Base-by-base conservation (phyloP, 2,329 filamentous ascomycete genomes). In the Aureobasidium subglaciale region DNA sequence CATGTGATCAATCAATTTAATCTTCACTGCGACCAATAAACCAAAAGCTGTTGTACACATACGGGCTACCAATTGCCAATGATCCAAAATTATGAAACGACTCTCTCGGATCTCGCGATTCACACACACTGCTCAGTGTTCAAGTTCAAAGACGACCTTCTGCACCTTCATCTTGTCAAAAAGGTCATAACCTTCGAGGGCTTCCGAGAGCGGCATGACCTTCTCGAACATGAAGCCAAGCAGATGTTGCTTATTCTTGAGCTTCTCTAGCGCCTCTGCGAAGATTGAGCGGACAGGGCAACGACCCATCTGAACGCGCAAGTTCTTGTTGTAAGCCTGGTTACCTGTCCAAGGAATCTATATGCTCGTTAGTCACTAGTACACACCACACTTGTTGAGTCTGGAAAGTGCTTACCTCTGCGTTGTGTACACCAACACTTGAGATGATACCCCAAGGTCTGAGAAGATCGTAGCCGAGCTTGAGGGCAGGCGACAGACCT, bases 161-260 rank as follows among this genome's bases (percentile, higher is more conserved):
- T 77, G 75, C 40, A 72, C 75, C 68, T 79, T 74, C 71, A 76
- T 74, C 66, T 74, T 73, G 64, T 80, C 75, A 62, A 80, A 80
- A 20, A 78, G 63, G 42, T 75, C 73, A 58, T 79, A 79, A 5
- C 75, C 77, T 65, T 78, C 75, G 46, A 77, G 70, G 7, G 76
- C 77, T 48, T 78, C 67, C 37, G 73, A 72, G 61, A 80, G 59
- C 24, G 71, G 68, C 75, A 79, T 78, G 32, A 78, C 72, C 67
- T 77, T 77, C 46, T 78, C 75, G n/a, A 74, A 73, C 70, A 80
- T 73, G 63, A 79, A 79, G 9, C 72, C 73, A 7, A 78, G 68
- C 65, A 75, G 70, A 62, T 77, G 71, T 64, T 78, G 75, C 62
- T 77, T 75, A 63, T 73, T 65, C 61, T 72, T 71, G 52, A 78